Percentiles rank a stretch among this genome's conserved stretches.
These are phyloP conservation scores for Phaseolus lunatus DNA, from an alignment of 306 rosid genomes.

Conservation along the genomic window DNA sequence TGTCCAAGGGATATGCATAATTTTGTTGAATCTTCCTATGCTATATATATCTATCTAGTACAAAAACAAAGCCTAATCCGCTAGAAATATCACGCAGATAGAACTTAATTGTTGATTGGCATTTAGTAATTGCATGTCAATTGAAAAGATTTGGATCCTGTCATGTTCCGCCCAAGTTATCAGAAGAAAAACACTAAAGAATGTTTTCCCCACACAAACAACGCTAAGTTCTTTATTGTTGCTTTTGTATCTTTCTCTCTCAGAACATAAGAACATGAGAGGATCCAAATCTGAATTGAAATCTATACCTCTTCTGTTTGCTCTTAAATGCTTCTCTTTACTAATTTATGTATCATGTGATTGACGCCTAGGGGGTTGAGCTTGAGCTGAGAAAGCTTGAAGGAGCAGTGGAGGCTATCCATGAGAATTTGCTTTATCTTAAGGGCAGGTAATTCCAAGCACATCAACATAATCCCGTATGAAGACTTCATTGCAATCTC, in stretches of 20 bases:
- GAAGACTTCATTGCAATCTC: neutral
- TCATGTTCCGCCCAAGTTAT: neutral
- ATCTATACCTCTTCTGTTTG: slow-evolving; percentile 5
- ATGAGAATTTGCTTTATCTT: slow-evolving; percentile 79
- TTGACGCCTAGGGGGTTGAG: slow-evolving; percentile 74
- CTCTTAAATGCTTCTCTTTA: neutral
- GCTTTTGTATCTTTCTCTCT: slow-evolving; percentile 7
- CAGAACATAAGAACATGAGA: slow-evolving; percentile 11
- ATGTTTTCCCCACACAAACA: slow-evolving; percentile 2
- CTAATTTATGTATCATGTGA: slow-evolving; percentile 27
- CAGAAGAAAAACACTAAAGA: neutral
- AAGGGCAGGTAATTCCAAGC: slow-evolving; percentile 68
- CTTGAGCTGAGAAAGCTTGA: slow-evolving; percentile 92
- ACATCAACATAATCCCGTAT: neutral
- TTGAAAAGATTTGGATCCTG: slow-evolving; percentile 24
- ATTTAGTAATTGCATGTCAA: neutral
- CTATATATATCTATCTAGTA: neutral
- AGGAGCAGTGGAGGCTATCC: slow-evolving; percentile 91
- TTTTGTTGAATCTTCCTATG: slow-evolving; percentile 14
- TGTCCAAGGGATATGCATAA: slow-evolving; percentile 7
- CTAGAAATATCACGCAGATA: neutral
- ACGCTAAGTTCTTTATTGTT: neutral
- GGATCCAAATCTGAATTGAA: slow-evolving; percentile 19
- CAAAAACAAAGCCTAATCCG: neutral
- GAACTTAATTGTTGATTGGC: slow-evolving; percentile 18